phyloP scores from a whole-genome alignment of 2,329 filamentous ascomycete species.

The Monilinia fructicola region DNA sequence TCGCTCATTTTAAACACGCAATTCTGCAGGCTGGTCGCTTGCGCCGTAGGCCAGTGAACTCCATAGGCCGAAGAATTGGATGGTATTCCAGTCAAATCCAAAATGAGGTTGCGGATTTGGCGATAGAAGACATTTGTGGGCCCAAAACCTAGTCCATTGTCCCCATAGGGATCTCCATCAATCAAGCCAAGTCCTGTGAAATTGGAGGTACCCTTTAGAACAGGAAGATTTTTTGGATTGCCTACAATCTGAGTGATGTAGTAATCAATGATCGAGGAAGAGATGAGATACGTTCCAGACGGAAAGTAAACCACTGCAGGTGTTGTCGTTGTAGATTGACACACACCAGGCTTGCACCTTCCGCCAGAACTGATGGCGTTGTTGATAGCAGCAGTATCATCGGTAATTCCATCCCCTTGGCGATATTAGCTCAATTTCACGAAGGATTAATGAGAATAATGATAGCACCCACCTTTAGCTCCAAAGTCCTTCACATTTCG shows the following conservation, averaged over 20 bases:
- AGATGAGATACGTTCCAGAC: slow-evolving; percentile 36
- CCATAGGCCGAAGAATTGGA: slow-evolving; percentile 39
- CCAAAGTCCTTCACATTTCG: slow-evolving; percentile 34
- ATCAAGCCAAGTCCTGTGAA: slow-evolving; percentile 79
- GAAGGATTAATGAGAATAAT: slow-evolving; percentile 55
- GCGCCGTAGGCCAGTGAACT: slow-evolving; percentile 55
- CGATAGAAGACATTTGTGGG: slow-evolving; percentile 71
- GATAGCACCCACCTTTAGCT: slow-evolving; percentile 29
- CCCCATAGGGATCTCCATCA: slow-evolving; percentile 77
- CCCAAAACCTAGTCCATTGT: slow-evolving; percentile 68
- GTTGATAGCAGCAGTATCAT: slow-evolving; percentile 87
- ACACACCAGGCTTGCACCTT: slow-evolving; percentile 47
- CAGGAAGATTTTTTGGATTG: slow-evolving; percentile 52
- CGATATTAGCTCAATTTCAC: slow-evolving; percentile 87
- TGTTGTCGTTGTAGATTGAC: slow-evolving; percentile 49
- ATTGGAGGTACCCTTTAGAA: slow-evolving; percentile 66
- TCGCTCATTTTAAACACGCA: slow-evolving; percentile 58
- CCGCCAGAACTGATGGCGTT: slow-evolving; percentile 37
- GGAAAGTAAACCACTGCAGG: slow-evolving; percentile 42
- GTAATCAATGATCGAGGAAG: slow-evolving; percentile 31
- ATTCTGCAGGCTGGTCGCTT: slow-evolving; percentile 62
- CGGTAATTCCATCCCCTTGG: slow-evolving; percentile 60
- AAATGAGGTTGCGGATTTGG: slow-evolving; percentile 63
- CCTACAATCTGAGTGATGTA: slow-evolving; percentile 38
- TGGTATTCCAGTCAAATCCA: slow-evolving; percentile 51